Percentiles rank a stretch among this genome's conserved stretches.
phyloP scores from a whole-genome alignment of 2,329 filamentous ascomycete genomes.

The Aschersonia sp. region DNA sequence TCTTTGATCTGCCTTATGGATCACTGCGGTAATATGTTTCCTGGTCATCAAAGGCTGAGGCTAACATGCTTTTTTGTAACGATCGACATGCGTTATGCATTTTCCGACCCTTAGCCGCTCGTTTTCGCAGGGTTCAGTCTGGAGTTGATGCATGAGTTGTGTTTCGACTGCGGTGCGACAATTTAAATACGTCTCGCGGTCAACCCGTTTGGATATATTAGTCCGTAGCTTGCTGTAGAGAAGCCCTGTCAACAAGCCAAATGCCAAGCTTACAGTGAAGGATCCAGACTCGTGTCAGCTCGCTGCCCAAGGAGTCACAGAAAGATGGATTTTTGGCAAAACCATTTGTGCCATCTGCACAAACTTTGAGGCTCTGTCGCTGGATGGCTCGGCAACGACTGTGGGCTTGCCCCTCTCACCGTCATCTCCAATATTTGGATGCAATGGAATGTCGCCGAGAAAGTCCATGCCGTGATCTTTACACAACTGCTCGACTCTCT shows the following conservation, averaged over 20 bases:
- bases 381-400: conserved; percentile 72
- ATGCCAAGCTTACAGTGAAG: not conserved
- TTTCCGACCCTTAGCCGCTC: no score
- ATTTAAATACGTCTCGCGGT: no score
- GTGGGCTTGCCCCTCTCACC: conserved; percentile 80
- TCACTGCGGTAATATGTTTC: conserved; percentile 19
- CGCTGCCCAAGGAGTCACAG: not conserved
- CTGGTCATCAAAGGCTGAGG: conserved; percentile 19
- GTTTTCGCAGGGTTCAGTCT: no score
- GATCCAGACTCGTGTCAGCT: no score
- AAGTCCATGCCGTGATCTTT: conserved; percentile 60
- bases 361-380: conserved; percentile 59
- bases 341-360: conserved; percentile 50
- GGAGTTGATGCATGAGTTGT: no score
- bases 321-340: conserved; percentile 25
- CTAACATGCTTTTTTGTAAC: conserved; percentile 21
- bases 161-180: no score
- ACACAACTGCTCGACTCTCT: conserved; percentile 56
- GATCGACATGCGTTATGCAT: not conserved
- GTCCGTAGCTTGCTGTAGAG: no score
- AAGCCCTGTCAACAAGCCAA: not conserved
- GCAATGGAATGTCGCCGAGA: conserved; percentile 77
- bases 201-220: no score
- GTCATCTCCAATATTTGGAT: conserved; percentile 75
- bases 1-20: not conserved